phyloP scores from a whole-genome alignment of 2,329 filamentous ascomycete species.

The Coleophoma eucalyptorum region DNA sequence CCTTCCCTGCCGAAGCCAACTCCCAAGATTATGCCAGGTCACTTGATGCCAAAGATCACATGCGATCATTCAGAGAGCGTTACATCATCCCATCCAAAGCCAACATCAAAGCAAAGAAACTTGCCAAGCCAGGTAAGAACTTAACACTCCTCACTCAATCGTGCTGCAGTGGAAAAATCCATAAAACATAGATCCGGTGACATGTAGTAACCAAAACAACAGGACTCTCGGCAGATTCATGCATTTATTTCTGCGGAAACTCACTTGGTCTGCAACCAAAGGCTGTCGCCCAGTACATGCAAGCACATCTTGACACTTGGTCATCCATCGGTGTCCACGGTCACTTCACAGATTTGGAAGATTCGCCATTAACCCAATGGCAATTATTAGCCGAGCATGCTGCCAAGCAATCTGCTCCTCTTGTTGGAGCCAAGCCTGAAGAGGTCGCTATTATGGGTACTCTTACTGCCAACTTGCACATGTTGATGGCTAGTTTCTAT shows the following conservation, averaged over 20 bases:
- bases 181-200: not conserved
- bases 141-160: not conserved
- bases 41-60: conserved; percentile 58
- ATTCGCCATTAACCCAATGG: conserved; percentile 68
- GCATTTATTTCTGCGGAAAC: conserved; percentile 85
- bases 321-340: conserved; percentile 79
- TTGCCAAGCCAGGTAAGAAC: conserved; percentile 34
- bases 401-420: conserved; percentile 62
- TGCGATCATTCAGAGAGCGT: conserved; percentile 59
- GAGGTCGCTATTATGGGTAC: conserved; percentile 90
- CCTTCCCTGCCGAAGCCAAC: conserved; percentile 45
- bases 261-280: conserved; percentile 82
- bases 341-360: conserved; percentile 68
- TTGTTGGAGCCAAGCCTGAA: conserved; percentile 68
- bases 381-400: conserved; percentile 76
- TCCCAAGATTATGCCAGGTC: conserved; percentile 43
- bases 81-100: conserved; percentile 75
- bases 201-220: conserved; percentile 9
- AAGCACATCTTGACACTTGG: conserved; percentile 78
- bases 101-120: conserved; percentile 62
- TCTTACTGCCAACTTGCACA: conserved; percentile 67
- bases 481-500: conserved; percentile 70
- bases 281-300: conserved; percentile 59
- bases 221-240: conserved; percentile 32
- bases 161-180: conserved; percentile 5